phyloP scores from a whole-genome alignment of 2,329 filamentous ascomycete species.

The Alternaria ventricosa region DNA sequence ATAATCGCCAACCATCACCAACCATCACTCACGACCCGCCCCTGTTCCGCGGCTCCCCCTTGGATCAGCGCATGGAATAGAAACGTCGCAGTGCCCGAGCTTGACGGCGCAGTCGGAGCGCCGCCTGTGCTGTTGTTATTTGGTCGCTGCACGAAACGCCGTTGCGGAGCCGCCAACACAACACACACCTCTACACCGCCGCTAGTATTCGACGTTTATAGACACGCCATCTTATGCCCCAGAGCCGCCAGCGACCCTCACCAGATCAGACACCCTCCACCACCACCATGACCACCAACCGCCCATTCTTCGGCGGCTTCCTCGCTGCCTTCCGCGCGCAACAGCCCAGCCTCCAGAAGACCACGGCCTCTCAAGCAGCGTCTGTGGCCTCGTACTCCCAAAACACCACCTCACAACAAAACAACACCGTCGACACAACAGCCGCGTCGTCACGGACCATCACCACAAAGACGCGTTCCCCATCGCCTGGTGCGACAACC shows the following conservation, averaged over 20 bases:
- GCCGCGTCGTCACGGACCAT: conserved; percentile 51
- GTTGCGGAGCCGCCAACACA: not conserved
- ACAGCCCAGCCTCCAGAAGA: conserved; percentile 66
- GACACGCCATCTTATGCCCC: conserved; percentile 33
- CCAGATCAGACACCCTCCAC: conserved; percentile 21
- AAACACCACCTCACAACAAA: conserved; percentile 44
- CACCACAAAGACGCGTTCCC: conserved; percentile 41
- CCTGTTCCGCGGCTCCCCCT: not conserved
- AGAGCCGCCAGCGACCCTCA: conserved; percentile 29
- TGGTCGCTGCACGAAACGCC: not conserved
- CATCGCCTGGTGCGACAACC: conserved; percentile 45
- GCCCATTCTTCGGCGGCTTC: conserved; percentile 71
- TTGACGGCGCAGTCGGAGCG: not conserved
- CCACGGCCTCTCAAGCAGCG: conserved; percentile 53
- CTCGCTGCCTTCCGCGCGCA: conserved; percentile 71
- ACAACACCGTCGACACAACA: conserved; percentile 47
- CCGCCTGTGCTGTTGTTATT: not conserved
- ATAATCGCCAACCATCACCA: not conserved
- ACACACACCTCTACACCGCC: conserved; percentile 3
- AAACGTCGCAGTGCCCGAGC: not conserved
- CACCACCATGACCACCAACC: conserved; percentile 66
- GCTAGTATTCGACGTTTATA: not conserved
- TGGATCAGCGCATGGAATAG: not conserved
- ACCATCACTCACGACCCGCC: not conserved
- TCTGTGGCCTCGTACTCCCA: conserved; percentile 48